These are phyloP conservation scores for Thermothelomyces thermophilus DNA, from an alignment of 2,329 filamentous ascomycete genomes.

Conservation along the genomic window DNA sequence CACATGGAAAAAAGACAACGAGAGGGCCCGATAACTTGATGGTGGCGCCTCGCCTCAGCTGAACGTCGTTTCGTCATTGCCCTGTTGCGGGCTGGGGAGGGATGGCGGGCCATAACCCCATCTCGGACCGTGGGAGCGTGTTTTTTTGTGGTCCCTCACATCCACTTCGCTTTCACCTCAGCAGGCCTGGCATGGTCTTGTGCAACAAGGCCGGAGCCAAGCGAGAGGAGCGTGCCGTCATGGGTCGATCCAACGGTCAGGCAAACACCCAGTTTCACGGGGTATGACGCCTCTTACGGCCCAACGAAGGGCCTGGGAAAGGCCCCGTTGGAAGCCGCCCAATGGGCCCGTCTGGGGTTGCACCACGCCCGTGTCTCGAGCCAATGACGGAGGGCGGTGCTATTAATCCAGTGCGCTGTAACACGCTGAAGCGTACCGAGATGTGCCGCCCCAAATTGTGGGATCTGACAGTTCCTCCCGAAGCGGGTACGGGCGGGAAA, in stretches of 20 bases:
- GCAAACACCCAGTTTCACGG: conserved; percentile 11
- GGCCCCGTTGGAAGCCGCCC: conserved; percentile 12
- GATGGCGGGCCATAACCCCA: too few relatives aligned
- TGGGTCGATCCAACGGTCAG: conserved; percentile 9
- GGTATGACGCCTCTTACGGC: conserved; percentile 10
- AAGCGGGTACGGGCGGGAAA: conserved; percentile 19
- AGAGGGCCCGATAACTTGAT: not conserved
- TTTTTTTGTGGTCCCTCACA: not conserved
- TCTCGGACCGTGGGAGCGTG: too few relatives aligned
- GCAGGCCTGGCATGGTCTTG: not conserved
- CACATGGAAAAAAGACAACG: not conserved
- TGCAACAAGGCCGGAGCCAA: not conserved
- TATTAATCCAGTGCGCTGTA: conserved; percentile 15
- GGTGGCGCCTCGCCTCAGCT: conserved; percentile 1
- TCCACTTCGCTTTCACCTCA: not conserved
- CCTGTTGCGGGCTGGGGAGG: too few relatives aligned
- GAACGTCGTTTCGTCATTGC: too few relatives aligned
- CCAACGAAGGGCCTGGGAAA: conserved; percentile 14
- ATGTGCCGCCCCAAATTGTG: conserved; percentile 18
- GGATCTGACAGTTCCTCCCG: conserved; percentile 22
- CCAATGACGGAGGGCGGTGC: conserved; percentile 12
- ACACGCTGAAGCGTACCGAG: conserved; percentile 14
- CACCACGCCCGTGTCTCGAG: conserved; percentile 9
- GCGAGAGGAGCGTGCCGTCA: not conserved
- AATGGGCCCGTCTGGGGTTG: conserved; percentile 12